Evolutionary conservation across 495 filamentous ascomycete genomes (phyloP).

Genomic region (Trichocladium uniseriatum): DNA sequence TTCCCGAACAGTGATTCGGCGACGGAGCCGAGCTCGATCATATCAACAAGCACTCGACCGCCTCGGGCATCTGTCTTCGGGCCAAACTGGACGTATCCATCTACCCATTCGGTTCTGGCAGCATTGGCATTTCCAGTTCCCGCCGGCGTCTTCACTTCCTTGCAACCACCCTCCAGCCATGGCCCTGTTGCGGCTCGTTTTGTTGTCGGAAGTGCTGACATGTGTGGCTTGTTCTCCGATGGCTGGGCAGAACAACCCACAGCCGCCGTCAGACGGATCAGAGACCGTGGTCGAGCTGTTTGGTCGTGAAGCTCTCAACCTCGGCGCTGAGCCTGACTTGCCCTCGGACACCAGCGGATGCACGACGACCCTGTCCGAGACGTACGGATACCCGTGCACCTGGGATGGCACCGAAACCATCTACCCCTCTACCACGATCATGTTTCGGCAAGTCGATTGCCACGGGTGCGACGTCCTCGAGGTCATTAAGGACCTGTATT

Average conservation of each 20-base stretch:
- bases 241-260: neutral
- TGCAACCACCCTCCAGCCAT: conserved; percentile 10
- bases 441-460: conserved; percentile 21
- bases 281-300: no score
- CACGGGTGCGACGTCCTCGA: conserved; percentile 22
- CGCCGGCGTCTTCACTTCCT: no score
- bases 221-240: conserved; percentile 12
- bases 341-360: conserved; percentile 12
- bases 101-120: neutral
- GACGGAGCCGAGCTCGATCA: no score
- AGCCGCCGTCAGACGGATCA: neutral
- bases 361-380: conserved; percentile 19
- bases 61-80: no score
- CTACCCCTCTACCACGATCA: conserved; percentile 23
- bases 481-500: conserved; percentile 8
- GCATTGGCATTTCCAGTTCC: neutral
- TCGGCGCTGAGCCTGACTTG: neutral
- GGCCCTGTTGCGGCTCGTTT: conserved; percentile 9
- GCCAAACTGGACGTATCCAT: no score
- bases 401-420: conserved; percentile 23
- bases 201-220: conserved; percentile 11
- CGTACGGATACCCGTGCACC: conserved; percentile 11
- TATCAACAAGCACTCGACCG: no score
- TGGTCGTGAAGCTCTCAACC: conserved; percentile 1
- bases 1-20: no score